Percentiles rank a stretch among this genome's conserved stretches.
Conservation (phyloP, 208 protist genomes). For the Acanthamoeba healyi region DNA sequence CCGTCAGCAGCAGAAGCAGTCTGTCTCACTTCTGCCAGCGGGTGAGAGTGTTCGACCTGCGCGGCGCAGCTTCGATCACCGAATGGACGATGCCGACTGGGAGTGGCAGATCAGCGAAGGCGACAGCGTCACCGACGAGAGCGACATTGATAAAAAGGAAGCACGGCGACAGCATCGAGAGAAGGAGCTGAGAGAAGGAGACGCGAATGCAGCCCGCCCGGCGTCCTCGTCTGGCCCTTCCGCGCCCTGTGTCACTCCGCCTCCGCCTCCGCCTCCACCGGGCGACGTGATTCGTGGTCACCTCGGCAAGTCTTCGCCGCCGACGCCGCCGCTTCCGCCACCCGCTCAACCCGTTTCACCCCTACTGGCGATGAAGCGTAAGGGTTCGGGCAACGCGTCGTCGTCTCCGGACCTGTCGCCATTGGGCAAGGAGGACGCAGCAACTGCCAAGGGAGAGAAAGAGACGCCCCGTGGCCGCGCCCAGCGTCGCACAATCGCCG, state of each 20-base stretch:
- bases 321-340: not conserved
- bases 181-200: not conserved
- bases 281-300: not conserved
- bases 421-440: not conserved
- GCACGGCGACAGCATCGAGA: not conserved
- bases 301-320: not conserved
- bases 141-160: not conserved
- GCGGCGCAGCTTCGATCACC: not conserved
- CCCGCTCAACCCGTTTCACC: not conserved
- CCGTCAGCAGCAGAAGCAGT: not conserved
- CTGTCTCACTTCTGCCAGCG: not conserved
- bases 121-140: slow-evolving; percentile 2
- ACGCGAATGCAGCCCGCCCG: not conserved
- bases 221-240: not conserved
- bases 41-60: not conserved
- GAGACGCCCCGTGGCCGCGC: not conserved
- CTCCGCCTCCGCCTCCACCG: not conserved
- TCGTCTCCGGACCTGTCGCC: not conserved
- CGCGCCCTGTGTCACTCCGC: too few species aligned
- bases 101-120: not conserved
- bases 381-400: not conserved
- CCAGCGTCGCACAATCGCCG: not conserved
- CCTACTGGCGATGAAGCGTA: not conserved
- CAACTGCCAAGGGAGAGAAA: too few species aligned
- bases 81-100: not conserved